Percentiles rank a stretch among this genome's conserved stretches.
Conservation (phyloP, 2,329 filamentous ascomycete genomes). For the Pseudogymnoascus verrucosus region DNA sequence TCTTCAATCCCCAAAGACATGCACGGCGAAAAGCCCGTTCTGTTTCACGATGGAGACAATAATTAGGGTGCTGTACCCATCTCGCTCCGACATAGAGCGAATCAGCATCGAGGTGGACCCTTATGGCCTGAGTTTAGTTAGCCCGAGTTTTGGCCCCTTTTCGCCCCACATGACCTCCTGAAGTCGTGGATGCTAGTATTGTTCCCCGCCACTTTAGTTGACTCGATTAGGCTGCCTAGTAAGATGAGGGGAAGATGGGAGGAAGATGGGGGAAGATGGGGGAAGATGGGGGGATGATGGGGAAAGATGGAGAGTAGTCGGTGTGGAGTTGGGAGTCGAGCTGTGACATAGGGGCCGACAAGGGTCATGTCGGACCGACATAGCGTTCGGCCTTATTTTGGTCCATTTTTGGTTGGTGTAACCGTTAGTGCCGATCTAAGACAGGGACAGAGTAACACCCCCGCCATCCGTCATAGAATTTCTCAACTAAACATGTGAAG, state of each 20-base stretch:
- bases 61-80: neutral
- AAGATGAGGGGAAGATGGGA: neutral
- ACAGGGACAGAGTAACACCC: neutral
- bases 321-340: neutral
- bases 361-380: constrained; percentile 1
- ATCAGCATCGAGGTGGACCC: neutral
- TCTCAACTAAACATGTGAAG: neutral
- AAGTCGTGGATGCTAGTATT: neutral
- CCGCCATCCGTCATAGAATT: neutral
- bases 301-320: neutral
- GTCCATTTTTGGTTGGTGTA: neutral
- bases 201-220: neutral
- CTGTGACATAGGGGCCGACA: neutral
- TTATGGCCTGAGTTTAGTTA: neutral
- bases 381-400: neutral
- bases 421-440: neutral
- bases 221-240: neutral
- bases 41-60: neutral
- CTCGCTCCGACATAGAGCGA: constrained; percentile 1
- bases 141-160: neutral
- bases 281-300: neutral
- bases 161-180: neutral
- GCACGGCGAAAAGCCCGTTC: neutral
- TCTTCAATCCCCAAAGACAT: neutral
- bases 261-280: neutral